A percentile compares a stretch with the other conserved stretches of the same genome.
phyloP scores from a whole-genome alignment of 164 flowering plant genomes.

The Cinnamomum micranthum region DNA sequence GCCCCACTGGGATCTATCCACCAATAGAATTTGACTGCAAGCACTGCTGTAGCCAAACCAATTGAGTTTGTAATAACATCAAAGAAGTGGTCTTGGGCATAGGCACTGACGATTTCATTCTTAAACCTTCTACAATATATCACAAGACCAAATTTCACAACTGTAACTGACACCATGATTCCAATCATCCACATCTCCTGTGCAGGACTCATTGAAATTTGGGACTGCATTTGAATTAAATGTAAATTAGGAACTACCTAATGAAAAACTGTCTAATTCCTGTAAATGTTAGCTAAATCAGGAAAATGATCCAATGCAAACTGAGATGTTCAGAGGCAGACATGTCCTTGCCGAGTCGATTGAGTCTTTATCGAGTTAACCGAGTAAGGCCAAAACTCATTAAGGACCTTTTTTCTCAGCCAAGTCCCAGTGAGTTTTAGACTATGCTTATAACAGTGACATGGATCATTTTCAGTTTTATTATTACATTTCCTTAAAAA shows the following conservation, averaged over 20 bases:
- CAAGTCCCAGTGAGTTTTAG: no score
- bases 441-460: not conserved
- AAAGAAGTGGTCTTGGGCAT: conserved; percentile 81
- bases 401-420: no score
- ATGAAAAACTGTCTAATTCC: not conserved
- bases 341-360: not conserved
- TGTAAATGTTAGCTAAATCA: not conserved
- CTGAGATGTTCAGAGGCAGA: no score
- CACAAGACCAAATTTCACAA: conserved; percentile 60
- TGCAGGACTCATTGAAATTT: conserved; percentile 11
- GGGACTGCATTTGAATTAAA: not conserved
- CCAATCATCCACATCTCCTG: conserved; percentile 79
- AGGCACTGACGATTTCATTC: conserved; percentile 70
- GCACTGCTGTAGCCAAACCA: conserved; percentile 60
- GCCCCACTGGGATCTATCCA: conserved; percentile 90
- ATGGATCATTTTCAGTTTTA: not conserved
- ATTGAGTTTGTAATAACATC: conserved; percentile 78
- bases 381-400: no score
- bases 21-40: conserved; percentile 53
- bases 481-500: no score
- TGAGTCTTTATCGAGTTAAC: not conserved
- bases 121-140: conserved; percentile 64
- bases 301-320: not conserved
- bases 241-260: not conserved
- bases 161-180: conserved; percentile 70